Conservation (phyloP, 805 yeast genomes). For the Zygoascus flipseniorum region DNA sequence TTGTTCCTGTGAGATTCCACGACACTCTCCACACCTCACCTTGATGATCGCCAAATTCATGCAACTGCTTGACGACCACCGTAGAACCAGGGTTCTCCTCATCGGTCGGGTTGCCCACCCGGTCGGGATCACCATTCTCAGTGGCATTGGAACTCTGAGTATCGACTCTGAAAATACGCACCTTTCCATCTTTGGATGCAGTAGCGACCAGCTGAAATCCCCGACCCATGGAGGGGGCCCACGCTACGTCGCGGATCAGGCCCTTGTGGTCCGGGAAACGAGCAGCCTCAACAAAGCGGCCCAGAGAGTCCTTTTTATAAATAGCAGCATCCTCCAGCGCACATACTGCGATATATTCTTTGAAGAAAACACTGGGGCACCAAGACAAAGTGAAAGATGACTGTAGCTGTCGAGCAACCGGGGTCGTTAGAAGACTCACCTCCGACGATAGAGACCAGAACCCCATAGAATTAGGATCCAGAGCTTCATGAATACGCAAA, state of each 20-base stretch:
- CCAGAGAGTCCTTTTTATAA: conserved; percentile 47
- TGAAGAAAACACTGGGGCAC: conserved; percentile 80
- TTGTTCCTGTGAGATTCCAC: conserved; percentile 81
- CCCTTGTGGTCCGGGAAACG: conserved; percentile 79
- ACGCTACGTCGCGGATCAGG: conserved; percentile 74
- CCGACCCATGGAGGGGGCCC: conserved; percentile 97
- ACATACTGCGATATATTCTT: conserved; percentile 74
- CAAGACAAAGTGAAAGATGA: conserved; percentile 80
- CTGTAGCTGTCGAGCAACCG: conserved; percentile 75
- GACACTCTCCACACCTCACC: conserved; percentile 94
- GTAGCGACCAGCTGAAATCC: conserved; percentile 85
- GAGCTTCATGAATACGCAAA: conserved; percentile 74
- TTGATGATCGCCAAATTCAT: conserved; percentile 66
- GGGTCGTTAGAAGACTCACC: conserved; percentile 46
- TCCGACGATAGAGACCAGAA: conserved; percentile 76
- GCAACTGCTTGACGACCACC: conserved; percentile 44
- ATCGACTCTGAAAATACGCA: conserved; percentile 69
- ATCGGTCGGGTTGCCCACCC: not conserved
- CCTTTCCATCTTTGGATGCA: conserved; percentile 90
- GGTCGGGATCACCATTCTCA: conserved; percentile 13
- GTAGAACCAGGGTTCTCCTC: conserved; percentile 5
- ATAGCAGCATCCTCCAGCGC: conserved; percentile 83
- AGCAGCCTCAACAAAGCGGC: conserved; percentile 39
- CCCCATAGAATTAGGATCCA: conserved; percentile 81
- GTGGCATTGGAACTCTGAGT: not conserved